Base-by-base conservation (phyloP, 345 rosid genomes). In the Passiflora organensis region DNA sequence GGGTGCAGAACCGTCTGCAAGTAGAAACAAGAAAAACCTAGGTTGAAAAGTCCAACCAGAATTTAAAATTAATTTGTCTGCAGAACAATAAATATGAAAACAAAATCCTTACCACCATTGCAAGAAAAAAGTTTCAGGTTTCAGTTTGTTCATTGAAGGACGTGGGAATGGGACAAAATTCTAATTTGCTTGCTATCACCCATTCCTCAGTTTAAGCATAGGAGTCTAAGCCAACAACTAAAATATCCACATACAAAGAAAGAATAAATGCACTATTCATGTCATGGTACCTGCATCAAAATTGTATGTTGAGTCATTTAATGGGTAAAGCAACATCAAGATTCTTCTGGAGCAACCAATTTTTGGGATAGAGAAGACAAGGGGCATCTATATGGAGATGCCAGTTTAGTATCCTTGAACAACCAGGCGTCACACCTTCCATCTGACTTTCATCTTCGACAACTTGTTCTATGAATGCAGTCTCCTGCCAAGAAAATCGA, bases 381-480 rank as follows among this genome's bases (percentile, higher is more conserved):
- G 23, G 64, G 9, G 80, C 71, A 69, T 79, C 84, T 60, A 85
- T 66, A 82, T 91, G 95, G 16, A 91, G 91, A 78, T 91, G 97
- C 98, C 98, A 91, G 69, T 82, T 91, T 69, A 84, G 60, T 68
- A 88, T 81, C 65, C 47, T 79, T 19, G 93, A 82, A 75, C 98
- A 91, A 52, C 77, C 75, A 48, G 72, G 51, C n/a, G 93, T 80
- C 56, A 63, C 64, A 43, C 84, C 88, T 79, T 91, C 90, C 95
- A 91, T 91, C 62, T 88, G 86, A 61, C 82, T 78, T 74, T 91
- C 98, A 77, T 91, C 96, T 71, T 80, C 93, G 43, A 88, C 85
- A 63, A 88, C 72, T 72, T 88, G 98, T 60, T 81, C 85, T 72
- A 91, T 85, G 76, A 91, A 91, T 34, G 93, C 78, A 16, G 95